A percentile compares a stretch with the other conserved stretches of the same genome.
These are phyloP conservation scores for Pinus albicaulis DNA, from an alignment of 75 land plant genomes.

Conservation along the genomic window DNA sequence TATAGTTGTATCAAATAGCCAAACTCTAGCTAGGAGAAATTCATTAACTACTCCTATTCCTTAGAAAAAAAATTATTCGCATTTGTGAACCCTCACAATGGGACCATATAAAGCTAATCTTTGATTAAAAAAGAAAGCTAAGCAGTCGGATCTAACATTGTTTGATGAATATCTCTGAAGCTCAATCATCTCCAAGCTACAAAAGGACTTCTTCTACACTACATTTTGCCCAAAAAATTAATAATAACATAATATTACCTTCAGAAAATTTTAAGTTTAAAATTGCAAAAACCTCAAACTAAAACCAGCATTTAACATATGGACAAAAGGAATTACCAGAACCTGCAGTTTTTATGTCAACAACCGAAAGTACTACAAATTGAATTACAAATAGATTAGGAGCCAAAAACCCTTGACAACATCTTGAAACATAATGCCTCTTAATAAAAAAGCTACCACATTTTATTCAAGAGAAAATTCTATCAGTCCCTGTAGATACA, in stretches of 20 bases:
- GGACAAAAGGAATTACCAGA: not conserved
- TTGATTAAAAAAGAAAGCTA: not conserved
- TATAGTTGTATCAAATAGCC: too few relatives aligned
- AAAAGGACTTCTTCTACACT: not conserved
- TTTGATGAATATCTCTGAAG: not conserved
- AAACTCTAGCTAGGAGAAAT: too few relatives aligned
- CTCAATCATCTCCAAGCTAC: not conserved
- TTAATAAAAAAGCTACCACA: not conserved
- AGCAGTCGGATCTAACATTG: not conserved
- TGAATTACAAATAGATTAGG: not conserved
- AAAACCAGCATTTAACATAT: too few relatives aligned
- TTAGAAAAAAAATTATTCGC: too few relatives aligned
- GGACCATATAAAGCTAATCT: too few relatives aligned
- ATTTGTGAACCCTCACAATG: too few relatives aligned
- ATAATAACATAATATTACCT: too few relatives aligned
- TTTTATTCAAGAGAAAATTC: too few relatives aligned
- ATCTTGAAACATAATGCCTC: not conserved
- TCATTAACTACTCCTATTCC: too few relatives aligned
- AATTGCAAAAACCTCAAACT: too few relatives aligned
- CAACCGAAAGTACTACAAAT: not conserved
- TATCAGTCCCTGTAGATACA: too few relatives aligned
- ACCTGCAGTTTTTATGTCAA: not conserved
- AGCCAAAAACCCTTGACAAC: not conserved
- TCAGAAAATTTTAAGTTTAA: too few relatives aligned
- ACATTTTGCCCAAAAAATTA: not conserved